Conservation (phyloP, 2,329 filamentous ascomycete genomes). For the Epichloe sp. region DNA sequence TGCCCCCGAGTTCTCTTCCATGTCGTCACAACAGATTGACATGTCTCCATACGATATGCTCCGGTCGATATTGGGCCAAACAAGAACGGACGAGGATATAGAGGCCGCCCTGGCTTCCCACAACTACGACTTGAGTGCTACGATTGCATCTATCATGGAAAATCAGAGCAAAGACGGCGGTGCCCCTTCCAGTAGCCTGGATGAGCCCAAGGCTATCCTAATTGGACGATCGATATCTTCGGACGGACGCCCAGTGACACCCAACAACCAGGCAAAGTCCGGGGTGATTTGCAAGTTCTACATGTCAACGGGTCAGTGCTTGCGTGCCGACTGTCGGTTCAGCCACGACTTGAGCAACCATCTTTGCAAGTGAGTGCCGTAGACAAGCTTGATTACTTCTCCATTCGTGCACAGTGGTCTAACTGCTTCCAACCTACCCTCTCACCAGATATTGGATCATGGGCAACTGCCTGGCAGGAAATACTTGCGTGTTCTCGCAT, state of each 20-base stretch:
- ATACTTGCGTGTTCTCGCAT: conserved; percentile 93
- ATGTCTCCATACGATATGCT: conserved; percentile 99
- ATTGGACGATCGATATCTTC: conserved; percentile 84
- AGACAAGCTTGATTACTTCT: not conserved
- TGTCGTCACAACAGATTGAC: conserved; percentile 56
- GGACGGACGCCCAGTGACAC: conserved; percentile 62
- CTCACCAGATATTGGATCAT: conserved; percentile 74
- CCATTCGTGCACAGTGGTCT: not conserved
- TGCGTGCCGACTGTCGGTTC: conserved; percentile 91
- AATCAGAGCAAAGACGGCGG: conserved; percentile 35
- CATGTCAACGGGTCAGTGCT: conserved; percentile 86
- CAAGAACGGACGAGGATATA: conserved; percentile 85
- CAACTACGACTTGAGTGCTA: conserved; percentile 85
- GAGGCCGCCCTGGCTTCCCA: conserved; percentile 80
- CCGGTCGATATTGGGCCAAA: conserved; percentile 81
- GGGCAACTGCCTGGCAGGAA: conserved; percentile 86
- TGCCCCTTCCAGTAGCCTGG: conserved; percentile 21
- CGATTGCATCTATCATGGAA: conserved; percentile 81
- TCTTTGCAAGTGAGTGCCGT: conserved; percentile 81
- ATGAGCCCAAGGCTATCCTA: conserved; percentile 54
- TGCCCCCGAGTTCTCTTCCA: conserved; percentile 61
- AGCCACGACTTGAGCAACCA: conserved; percentile 93
- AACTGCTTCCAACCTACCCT: not conserved
- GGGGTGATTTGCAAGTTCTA: conserved; percentile 96
- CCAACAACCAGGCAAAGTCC: conserved; percentile 63